A percentile compares a stretch with the other conserved stretches of the same genome.
Evolutionary conservation across 2,329 filamentous ascomycete species (phyloP).

Genomic region (Emergomyces orientalis): DNA sequence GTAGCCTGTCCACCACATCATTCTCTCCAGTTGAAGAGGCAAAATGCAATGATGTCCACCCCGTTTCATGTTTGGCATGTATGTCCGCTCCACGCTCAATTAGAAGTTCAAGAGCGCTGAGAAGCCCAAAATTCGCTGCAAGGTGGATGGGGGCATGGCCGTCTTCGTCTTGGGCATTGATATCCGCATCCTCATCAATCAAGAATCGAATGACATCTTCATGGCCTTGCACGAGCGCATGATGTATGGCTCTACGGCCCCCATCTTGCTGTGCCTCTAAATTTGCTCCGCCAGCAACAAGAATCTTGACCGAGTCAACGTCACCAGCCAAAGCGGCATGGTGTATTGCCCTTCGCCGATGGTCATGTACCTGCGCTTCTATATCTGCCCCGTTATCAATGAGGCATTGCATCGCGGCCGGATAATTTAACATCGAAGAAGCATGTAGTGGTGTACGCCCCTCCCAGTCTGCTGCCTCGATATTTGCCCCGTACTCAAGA

Average conservation of each 20-base stretch:
- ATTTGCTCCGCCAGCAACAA: not conserved
- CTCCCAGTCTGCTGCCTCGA: not conserved
- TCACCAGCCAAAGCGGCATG: not conserved
- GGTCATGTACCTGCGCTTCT: not conserved
- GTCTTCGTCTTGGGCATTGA: not conserved
- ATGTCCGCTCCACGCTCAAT: not conserved
- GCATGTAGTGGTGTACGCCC: not conserved
- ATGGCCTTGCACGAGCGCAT: not conserved
- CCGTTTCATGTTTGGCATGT: not conserved
- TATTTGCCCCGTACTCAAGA: not conserved
- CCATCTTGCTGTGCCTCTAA: not conserved
- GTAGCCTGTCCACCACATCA: not conserved
- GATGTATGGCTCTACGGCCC: not conserved
- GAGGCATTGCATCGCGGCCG: not conserved
- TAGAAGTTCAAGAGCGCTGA: not conserved
- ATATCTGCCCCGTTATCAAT: slow-evolving; percentile 1
- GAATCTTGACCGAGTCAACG: not conserved
- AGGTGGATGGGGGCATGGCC: not conserved
- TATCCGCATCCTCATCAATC: not conserved
- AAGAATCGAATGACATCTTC: not conserved
- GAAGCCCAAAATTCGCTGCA: not conserved
- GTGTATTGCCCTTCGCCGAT: not conserved
- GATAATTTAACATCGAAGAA: not conserved
- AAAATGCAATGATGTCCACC: slow-evolving; percentile 2
- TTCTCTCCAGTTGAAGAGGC: not conserved